A percentile compares a stretch with the other conserved stretches of the same genome.
These are phyloP conservation scores for Paramecium octaurelia DNA, from an alignment of 73 alveolate species.

Conservation along the genomic window DNA sequence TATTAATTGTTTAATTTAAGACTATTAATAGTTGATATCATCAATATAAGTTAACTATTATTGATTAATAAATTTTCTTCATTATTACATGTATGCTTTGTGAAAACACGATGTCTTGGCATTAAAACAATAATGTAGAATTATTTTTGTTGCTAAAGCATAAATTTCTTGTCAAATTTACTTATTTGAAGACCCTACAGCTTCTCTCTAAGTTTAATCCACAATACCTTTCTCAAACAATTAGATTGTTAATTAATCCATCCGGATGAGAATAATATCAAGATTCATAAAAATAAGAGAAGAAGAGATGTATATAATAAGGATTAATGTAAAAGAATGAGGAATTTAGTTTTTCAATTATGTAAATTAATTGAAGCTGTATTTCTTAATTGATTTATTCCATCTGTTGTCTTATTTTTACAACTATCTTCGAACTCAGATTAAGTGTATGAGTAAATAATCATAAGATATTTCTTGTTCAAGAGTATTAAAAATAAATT, in stretches of 20 bases:
- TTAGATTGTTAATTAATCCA: background rate
- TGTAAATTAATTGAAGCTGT: background rate
- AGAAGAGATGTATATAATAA: background rate
- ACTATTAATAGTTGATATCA: background rate
- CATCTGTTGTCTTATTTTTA: background rate
- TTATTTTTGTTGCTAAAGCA: background rate
- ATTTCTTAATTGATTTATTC: background rate
- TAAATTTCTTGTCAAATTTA: background rate
- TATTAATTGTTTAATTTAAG: too few species aligned
- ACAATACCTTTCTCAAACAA: background rate
- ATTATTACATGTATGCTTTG: background rate
- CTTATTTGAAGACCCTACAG: background rate
- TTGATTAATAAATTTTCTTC: background rate
- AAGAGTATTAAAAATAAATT: background rate
- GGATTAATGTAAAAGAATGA: background rate
- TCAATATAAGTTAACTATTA: background rate
- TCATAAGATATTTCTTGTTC: conserved; percentile 1
- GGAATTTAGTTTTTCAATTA: background rate
- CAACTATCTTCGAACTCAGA: background rate
- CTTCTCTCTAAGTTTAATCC: background rate
- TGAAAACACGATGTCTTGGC: background rate
- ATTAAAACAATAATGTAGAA: background rate
- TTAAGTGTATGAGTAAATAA: background rate
- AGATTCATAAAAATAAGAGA: background rate
- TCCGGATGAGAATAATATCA: background rate